Evolutionary conservation across 164 flowering plant genomes (phyloP).

Genomic region (Magnolia kwangsiensis): DNA sequence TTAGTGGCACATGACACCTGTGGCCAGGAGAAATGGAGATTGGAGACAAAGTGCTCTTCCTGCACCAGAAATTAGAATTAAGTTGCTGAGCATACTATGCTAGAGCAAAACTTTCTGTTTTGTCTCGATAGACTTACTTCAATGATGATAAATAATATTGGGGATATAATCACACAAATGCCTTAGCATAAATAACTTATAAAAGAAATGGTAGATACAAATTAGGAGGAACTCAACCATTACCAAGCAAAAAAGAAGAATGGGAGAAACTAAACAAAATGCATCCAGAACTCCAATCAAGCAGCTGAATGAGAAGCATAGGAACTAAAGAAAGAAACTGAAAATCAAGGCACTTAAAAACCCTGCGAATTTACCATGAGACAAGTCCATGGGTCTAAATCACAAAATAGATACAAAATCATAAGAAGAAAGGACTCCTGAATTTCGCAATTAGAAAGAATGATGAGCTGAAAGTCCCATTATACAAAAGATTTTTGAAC

Average conservation of each 20-base stretch:
- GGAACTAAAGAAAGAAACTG: background rate
- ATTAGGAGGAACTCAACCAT: background rate
- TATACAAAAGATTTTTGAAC: no score
- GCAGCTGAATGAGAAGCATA: background rate
- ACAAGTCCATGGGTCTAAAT: no score
- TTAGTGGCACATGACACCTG: conserved; percentile 36
- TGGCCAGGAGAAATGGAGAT: conserved; percentile 58
- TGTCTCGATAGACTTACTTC: background rate
- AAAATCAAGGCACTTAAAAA: background rate
- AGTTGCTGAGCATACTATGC: background rate
- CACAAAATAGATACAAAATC: no score
- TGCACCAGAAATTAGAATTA: conserved; percentile 17
- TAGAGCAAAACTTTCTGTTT: background rate
- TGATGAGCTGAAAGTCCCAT: no score
- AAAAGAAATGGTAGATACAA: background rate
- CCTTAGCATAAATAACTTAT: background rate
- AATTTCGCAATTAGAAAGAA: no score
- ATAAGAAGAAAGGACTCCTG: no score
- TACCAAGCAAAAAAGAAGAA: background rate
- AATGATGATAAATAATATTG: background rate
- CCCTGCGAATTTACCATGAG: no score
- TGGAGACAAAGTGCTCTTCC: conserved; percentile 53
- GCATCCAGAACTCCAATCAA: background rate
- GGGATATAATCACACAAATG: background rate
- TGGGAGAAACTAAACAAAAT: background rate